Conservation (phyloP, 352 stramenopile species). For the Pseudoperonospora humuli region DNA sequence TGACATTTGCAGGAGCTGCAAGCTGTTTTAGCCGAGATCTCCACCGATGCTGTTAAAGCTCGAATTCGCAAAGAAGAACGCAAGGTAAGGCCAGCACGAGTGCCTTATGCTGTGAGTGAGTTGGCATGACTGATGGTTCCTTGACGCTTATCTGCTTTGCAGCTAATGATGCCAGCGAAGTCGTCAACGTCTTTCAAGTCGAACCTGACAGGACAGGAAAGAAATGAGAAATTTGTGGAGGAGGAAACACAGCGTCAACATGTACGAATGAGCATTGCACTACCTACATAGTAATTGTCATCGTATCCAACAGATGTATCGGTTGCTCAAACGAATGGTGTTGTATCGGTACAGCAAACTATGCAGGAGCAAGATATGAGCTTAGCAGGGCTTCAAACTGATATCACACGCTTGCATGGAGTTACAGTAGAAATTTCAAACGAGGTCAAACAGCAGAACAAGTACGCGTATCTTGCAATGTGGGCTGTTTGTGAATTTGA, state of each 20-base stretch:
- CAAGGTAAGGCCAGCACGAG: slow-evolving; percentile 27
- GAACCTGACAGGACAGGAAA: slow-evolving; percentile 16
- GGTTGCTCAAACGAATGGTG: background rate
- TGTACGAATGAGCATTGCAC: slow-evolving; percentile 12
- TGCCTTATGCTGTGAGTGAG: background rate
- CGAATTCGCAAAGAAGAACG: slow-evolving; percentile 55
- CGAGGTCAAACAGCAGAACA: slow-evolving; percentile 70
- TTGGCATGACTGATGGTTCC: background rate
- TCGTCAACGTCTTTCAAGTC: slow-evolving; percentile 14
- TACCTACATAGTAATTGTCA: background rate
- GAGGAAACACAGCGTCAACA: slow-evolving; percentile 52
- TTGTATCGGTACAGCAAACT: slow-evolving; percentile 34
- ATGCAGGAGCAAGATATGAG: slow-evolving; percentile 61
- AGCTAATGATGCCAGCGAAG: slow-evolving; percentile 36
- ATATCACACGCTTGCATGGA: slow-evolving; percentile 46
- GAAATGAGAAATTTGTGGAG: slow-evolving; percentile 48
- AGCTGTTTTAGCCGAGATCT: slow-evolving; percentile 43
- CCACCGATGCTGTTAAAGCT: slow-evolving; percentile 47
- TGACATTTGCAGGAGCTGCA: slow-evolving; percentile 26
- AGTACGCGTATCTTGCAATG: slow-evolving; percentile 25
- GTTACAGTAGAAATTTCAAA: slow-evolving; percentile 68
- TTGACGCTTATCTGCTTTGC: background rate
- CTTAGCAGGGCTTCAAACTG: slow-evolving; percentile 45
- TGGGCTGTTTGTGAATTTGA: background rate
- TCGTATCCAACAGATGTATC: background rate